These are phyloP conservation scores for Aspergillus quadrilineatus DNA, from an alignment of 2,329 filamentous ascomycete genomes.

Conservation along the genomic window DNA sequence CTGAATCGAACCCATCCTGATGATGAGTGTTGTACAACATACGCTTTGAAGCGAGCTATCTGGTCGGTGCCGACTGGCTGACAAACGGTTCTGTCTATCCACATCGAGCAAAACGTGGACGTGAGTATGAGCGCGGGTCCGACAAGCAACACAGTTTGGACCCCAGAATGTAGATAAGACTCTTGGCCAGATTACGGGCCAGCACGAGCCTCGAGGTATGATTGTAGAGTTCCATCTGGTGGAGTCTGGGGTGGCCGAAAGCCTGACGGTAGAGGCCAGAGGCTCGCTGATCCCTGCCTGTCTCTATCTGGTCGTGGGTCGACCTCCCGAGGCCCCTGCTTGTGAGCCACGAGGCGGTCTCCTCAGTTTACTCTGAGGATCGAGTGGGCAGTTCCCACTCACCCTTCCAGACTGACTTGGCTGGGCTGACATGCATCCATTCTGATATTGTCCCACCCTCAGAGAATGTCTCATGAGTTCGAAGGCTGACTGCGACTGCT, in stretches of 20 bases:
- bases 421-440: too few species aligned
- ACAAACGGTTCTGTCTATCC: background rate
- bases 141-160: background rate
- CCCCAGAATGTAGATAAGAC: background rate
- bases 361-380: background rate
- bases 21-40: background rate
- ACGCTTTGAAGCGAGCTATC: background rate
- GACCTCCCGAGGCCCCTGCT: background rate
- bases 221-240: slow-evolving; percentile 8
- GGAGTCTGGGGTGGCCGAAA: background rate
- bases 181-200: background rate
- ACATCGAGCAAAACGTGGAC: background rate
- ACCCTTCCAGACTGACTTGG: too few species aligned
- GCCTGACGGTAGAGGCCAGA: background rate
- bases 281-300: background rate
- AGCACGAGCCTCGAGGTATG: slow-evolving; percentile 1
- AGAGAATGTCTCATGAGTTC: too few species aligned
- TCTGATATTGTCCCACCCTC: too few species aligned
- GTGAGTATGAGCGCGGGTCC: background rate
- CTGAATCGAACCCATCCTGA: background rate
- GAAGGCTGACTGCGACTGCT: too few species aligned
- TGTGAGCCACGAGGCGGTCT: background rate
- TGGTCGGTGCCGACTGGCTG: background rate
- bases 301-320: background rate
- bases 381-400: too few species aligned